Evolutionary conservation across 1,284 basidiomycete genomes (phyloP).

Genomic region (Naganishia sp.): DNA sequence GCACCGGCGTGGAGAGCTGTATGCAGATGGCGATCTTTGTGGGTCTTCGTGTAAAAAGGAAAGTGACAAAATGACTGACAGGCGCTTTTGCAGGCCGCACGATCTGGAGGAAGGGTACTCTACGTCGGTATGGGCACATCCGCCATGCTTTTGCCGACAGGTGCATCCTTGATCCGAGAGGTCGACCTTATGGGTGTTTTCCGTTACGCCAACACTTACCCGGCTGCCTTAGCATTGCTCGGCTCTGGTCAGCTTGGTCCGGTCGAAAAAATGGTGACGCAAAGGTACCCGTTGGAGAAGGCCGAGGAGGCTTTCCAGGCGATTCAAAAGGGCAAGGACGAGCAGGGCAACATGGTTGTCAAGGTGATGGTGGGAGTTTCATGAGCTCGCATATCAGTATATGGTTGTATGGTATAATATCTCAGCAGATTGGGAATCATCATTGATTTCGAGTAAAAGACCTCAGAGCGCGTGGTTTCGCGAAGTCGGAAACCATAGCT

Average conservation of each 20-base stretch:
- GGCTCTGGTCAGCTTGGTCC: conserved; percentile 63
- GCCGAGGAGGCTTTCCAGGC: conserved; percentile 76
- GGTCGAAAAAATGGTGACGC: conserved; percentile 76
- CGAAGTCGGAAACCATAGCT: no score
- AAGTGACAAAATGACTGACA: conserved; percentile 12
- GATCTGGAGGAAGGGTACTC: conserved; percentile 81
- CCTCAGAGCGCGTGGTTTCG: no score
- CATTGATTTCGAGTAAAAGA: no score
- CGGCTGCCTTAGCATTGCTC: conserved; percentile 76
- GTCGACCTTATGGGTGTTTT: conserved; percentile 93
- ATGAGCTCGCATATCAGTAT: not conserved
- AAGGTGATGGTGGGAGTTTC: conserved; percentile 67
- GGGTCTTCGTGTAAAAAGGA: conserved; percentile 49
- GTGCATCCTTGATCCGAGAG: conserved; percentile 78
- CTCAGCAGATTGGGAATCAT: not conserved
- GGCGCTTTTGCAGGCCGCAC: conserved; percentile 62
- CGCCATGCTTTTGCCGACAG: conserved; percentile 78
- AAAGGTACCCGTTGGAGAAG: conserved; percentile 68
- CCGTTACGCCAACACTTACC: conserved; percentile 82
- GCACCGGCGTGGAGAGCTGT: conserved; percentile 87
- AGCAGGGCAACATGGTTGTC: conserved; percentile 74
- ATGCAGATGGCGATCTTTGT: conserved; percentile 85
- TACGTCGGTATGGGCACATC: conserved; percentile 93
- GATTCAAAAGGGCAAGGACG: conserved; percentile 71
- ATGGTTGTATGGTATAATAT: not conserved